Evolutionary conservation across 1,284 basidiomycete species (phyloP), one percentile per base, ranked within the genome.

Genomic region (Cystobasidiaceae sp.): DNA sequence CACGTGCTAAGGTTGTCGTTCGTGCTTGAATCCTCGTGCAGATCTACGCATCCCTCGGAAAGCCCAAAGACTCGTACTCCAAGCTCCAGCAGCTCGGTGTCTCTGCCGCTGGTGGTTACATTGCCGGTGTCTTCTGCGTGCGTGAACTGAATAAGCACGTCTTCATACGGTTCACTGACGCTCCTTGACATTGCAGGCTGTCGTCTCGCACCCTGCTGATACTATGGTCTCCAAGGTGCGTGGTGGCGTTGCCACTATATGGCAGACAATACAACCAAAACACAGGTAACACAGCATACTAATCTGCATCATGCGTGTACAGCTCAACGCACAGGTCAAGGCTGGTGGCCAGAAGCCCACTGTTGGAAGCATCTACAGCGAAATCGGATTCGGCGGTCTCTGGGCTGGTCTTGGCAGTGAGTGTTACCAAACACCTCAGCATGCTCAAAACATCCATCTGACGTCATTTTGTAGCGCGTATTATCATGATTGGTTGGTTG

Each of bases 181-280:
- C 11, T 39, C 37, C 37, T 39, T 39, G 37, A 8, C 23, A 17
- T 48, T 11, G 11, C 21, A 48, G 45, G 73, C 74, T 46, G 71
- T 74, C 37, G 73, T 75, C 65, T 73, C 72, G 43, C 74, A 75
- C 72, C 74, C 74, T 19, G 74, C 74, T 39, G 74, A 75, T 63
- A 74, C 73, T 15, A 74, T 75, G 74, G 74, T 74, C 17, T 68
- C 65, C 51, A 63, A 50, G 51, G 30, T 33, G 33, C 11, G 37
- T 39, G 17, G 33, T 33, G n/a, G 27, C 9, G 13, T 0, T 32
- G 52, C 2, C 11, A 1, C 0, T 11, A 13, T 2, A 19, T 39
- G 28, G 33, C 37, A 17, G 27, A 11, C n/a, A 9, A 27, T 21
- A 17, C 8, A 28, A 21, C 13, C n/a, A 37, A 11, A n/a, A 11